These are phyloP conservation scores for Gossypium stocksii DNA, from an alignment of 345 rosid species.

Conservation along the genomic window DNA sequence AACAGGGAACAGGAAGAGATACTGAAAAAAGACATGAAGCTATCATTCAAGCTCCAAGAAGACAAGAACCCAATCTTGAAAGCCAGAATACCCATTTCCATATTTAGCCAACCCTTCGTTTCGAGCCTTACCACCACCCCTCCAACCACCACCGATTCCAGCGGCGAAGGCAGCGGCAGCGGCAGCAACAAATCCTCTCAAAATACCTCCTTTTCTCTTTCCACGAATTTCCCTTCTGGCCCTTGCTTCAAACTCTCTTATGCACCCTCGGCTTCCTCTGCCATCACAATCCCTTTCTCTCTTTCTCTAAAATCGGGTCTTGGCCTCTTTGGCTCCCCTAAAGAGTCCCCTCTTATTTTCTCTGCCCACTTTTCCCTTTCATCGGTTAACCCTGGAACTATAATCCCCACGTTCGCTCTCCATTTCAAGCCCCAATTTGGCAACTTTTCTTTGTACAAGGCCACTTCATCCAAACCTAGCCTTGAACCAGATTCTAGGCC, in stretches of 20 bases:
- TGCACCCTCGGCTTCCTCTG: conserved; percentile 27
- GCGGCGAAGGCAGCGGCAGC: conserved; percentile 2
- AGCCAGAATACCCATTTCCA: conserved; percentile 47
- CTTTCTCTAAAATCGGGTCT: conserved; percentile 58
- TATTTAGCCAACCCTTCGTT: conserved; percentile 48
- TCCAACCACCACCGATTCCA: conserved; percentile 20
- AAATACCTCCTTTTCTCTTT: conserved; percentile 39
- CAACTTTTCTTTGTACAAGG: conserved; percentile 43
- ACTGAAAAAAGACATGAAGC: conserved; percentile 32
- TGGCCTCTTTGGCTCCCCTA: conserved; percentile 59
- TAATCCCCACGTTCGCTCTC: conserved; percentile 50
- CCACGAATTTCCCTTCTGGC: conserved; percentile 52
- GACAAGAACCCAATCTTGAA: conserved; percentile 33
- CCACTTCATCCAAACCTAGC: conserved; percentile 33
- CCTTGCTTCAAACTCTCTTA: conserved; percentile 52
- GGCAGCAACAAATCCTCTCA: conserved; percentile 22
- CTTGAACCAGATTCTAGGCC: conserved; percentile 16
- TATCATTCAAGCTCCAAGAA: conserved; percentile 44
- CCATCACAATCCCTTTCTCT: conserved; percentile 37
- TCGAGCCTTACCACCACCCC: conserved; percentile 32
- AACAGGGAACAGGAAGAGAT: neutral
- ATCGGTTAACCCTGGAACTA: conserved; percentile 13
- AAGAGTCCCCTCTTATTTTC: conserved; percentile 51
- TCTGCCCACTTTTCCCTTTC: conserved; percentile 48
- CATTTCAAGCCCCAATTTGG: conserved; percentile 62